Percentiles rank a stretch among this genome's conserved stretches.
Evolutionary conservation across 2,329 filamentous ascomycete genomes (phyloP).

Genomic region (Teratosphaeria gauchensis): DNA sequence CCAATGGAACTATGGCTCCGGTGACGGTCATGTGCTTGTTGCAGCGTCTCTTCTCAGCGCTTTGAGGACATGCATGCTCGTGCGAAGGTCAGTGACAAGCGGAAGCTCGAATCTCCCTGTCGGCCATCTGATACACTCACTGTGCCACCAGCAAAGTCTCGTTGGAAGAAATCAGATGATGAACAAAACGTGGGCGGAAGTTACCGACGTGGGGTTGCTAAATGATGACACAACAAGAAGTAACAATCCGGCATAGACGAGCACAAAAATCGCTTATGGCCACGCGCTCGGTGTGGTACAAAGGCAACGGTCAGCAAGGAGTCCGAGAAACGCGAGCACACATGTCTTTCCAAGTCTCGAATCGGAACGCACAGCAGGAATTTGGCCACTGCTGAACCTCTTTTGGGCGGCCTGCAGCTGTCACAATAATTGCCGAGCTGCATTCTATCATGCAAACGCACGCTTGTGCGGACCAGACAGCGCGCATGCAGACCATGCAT

Average conservation of each 20-base stretch:
- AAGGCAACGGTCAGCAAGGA: neutral
- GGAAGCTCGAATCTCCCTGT: neutral
- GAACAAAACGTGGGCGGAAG: neutral
- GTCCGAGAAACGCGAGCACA: neutral
- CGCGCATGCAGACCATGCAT: neutral
- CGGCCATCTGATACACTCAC: neutral
- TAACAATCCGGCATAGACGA: neutral
- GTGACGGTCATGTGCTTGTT: neutral
- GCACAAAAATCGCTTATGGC: neutral
- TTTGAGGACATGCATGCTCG: neutral
- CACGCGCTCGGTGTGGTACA: neutral
- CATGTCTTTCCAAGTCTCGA: neutral
- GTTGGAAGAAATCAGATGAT: neutral
- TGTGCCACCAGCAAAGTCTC: neutral
- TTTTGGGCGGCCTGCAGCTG: neutral
- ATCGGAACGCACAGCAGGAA: neutral
- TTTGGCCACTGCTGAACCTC: neutral
- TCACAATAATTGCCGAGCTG: neutral
- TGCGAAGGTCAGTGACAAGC: neutral
- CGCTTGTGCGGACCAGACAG: neutral
- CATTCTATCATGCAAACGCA: neutral
- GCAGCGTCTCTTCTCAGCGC: neutral
- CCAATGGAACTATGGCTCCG: neutral
- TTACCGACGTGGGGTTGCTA: neutral
- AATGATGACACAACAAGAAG: neutral